Percentiles rank a stretch among this genome's conserved stretches.
Evolutionary conservation across 1,284 basidiomycete genomes (phyloP).

Genomic region (Boletus subluridellus): DNA sequence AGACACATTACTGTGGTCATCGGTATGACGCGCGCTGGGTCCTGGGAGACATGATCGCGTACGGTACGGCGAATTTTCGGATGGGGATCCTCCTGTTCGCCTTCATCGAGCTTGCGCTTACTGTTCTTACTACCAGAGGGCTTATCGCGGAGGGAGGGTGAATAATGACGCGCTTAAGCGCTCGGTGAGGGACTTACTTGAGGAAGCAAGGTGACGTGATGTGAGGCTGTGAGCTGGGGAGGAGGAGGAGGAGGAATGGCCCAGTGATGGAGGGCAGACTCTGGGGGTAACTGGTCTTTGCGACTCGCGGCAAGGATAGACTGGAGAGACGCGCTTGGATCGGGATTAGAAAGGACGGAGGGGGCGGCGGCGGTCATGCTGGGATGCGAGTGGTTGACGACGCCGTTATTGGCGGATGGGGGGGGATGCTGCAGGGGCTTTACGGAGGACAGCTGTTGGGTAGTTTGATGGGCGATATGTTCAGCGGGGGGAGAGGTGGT

Average conservation of each 20-base stretch:
- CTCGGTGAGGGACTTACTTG: conserved; percentile 30
- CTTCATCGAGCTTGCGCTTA: conserved; percentile 73
- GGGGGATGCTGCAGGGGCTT: conserved; percentile 24
- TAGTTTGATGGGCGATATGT: conserved; percentile 26
- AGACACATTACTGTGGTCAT: conserved; percentile 88
- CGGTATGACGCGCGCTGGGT: conserved; percentile 66
- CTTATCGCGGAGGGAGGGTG: conserved; percentile 27
- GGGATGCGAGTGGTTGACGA: conserved; percentile 35
- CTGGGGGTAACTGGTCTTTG: conserved; percentile 38
- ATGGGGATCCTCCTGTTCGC: conserved; percentile 66
- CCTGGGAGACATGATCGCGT: conserved; percentile 71
- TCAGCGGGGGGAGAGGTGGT: conserved; percentile 30
- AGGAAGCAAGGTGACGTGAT: conserved; percentile 30
- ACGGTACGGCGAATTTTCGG: conserved; percentile 77
- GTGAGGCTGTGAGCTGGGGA: conserved; percentile 27
- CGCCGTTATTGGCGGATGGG: conserved; percentile 26
- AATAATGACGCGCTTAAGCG: conserved; percentile 33
- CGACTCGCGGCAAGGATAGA: conserved; percentile 55
- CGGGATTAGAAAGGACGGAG: conserved; percentile 41
- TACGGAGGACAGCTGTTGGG: conserved; percentile 26
- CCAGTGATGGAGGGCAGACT: conserved; percentile 46
- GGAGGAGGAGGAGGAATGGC: conserved; percentile 29
- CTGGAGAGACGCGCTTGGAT: conserved; percentile 59
- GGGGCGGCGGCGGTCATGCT: conserved; percentile 35
- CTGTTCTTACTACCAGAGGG: conserved; percentile 36